Conservation (phyloP, 2,329 filamentous ascomycete genomes). For the Alternaria ethzedia region DNA sequence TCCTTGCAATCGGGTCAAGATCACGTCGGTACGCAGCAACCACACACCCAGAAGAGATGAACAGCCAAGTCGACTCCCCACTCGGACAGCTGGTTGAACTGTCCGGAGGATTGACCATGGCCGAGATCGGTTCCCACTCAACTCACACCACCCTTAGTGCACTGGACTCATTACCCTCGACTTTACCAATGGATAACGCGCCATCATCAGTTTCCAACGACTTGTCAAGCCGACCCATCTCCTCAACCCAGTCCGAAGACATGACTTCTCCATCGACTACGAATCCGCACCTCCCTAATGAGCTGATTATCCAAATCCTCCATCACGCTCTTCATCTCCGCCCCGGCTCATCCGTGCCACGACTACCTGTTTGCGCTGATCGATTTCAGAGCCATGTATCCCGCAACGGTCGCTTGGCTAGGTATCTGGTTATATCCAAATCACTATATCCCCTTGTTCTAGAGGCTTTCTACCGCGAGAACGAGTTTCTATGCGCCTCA, state of each 20-base stretch:
- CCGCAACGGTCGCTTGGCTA: not conserved
- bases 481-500: not conserved
- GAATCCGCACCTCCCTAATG: not conserved
- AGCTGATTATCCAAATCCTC: not conserved
- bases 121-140: not conserved
- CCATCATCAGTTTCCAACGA: not conserved
- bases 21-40: not conserved
- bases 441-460: not conserved
- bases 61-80: not conserved
- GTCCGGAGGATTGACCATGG: not conserved
- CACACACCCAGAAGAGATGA: not conserved
- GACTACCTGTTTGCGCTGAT: not conserved
- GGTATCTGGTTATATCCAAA: not conserved
- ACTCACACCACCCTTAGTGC: not conserved
- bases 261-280: not conserved
- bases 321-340: not conserved
- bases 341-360: not conserved
- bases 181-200: not conserved
- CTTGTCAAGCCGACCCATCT: not conserved
- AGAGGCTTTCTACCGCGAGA: not conserved
- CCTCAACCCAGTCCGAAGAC: not conserved
- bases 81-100: not conserved
- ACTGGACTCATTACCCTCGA: not conserved
- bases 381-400: not conserved
- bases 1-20: not conserved